Evolutionary conservation across 176 grass and related monocot genomes (phyloP), one percentile per base, ranked within the genome.

Genomic region (Paspalum vaginatum): DNA sequence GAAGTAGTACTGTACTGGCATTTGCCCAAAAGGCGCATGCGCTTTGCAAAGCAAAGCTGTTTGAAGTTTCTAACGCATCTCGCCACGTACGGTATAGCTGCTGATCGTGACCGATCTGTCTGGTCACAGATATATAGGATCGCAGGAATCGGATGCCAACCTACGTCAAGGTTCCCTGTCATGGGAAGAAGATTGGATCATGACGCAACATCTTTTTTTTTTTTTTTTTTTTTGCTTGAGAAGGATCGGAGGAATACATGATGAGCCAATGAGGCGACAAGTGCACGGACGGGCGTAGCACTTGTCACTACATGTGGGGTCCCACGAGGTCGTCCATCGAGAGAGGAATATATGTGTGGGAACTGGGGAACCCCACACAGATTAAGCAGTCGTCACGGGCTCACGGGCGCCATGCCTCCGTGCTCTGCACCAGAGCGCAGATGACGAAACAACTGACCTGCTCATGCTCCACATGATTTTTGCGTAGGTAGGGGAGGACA

Each of bases 61-160:
- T 71, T 65, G 49, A 88, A 84, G 81, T 80, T 80, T 88, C 52
- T 46, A 67, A 67, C 75, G 58, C 21, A 68, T 68, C 68, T 70
- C 37, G 13, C 26, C 38, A 18, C 22, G 15, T n/a, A n/a, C n/a
- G n/a, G n/a, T 12, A 78, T 32, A 32, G 32, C 32, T 32, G 53
- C 18, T 25, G 75, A 83, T 20, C 0, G n/a, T n/a, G 62, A 65
- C 47, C 5, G 11, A 48, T 48, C n/a, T n/a, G 2, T 5, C 1
- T 1, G 21, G 26, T 60, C 32, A 32, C 32, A 32, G 32, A 32
- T 32, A 32, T 32, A 32, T 32, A 26, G 79, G 52, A 15, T 74
- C 51, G 32, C 18, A 57, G 51, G 85, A 83, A 83, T 65, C 64
- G 65, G 85, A 82, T 87, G 79, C 85, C 38, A 69, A 43, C 49